These are phyloP conservation scores for Ogataea siamensis DNA, from an alignment of 805 yeast genomes.

Conservation along the genomic window DNA sequence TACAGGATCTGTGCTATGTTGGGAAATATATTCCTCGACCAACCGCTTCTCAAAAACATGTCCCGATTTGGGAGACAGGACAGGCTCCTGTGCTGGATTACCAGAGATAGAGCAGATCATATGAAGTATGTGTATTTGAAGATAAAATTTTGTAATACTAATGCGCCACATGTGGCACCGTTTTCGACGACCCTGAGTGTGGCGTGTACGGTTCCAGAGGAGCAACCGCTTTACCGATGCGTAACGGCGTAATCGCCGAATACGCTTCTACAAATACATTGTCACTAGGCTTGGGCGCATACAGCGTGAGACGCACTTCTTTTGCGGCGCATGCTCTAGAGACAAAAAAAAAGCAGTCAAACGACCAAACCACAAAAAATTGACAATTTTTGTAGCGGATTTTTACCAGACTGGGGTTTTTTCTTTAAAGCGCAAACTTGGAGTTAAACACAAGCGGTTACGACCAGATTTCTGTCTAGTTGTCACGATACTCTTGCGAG, in stretches of 20 bases:
- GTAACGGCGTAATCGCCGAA: too few species aligned
- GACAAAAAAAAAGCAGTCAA: constrained; percentile 5
- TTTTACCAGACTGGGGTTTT: constrained; percentile 1
- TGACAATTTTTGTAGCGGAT: constrained; percentile 6
- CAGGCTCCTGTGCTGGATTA: constrained; percentile 65
- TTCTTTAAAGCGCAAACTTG: constrained; percentile 2
- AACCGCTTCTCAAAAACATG: constrained; percentile 64
- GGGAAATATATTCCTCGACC: constrained; percentile 58
- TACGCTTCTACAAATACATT: too few species aligned
- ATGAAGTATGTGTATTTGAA: background rate
- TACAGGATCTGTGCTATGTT: constrained; percentile 75
- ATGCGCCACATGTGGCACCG: constrained; percentile 11
- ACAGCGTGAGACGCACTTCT: background rate
- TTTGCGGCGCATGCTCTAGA: background rate
- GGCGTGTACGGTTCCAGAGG: too few species aligned
- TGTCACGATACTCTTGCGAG: background rate
- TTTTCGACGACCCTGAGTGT: background rate
- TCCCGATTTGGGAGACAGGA: constrained; percentile 69
- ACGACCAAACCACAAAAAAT: constrained; percentile 7
- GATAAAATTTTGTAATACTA: constrained; percentile 5
- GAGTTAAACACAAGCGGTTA: constrained; percentile 1
- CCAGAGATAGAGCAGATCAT: constrained; percentile 56
- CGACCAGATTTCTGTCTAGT: constrained; percentile 4
- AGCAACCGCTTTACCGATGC: too few species aligned
- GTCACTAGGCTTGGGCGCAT: too few species aligned